These are phyloP conservation scores for Thymus mandschuricus DNA, from an alignment of 257 asterid species.

Conservation along the genomic window DNA sequence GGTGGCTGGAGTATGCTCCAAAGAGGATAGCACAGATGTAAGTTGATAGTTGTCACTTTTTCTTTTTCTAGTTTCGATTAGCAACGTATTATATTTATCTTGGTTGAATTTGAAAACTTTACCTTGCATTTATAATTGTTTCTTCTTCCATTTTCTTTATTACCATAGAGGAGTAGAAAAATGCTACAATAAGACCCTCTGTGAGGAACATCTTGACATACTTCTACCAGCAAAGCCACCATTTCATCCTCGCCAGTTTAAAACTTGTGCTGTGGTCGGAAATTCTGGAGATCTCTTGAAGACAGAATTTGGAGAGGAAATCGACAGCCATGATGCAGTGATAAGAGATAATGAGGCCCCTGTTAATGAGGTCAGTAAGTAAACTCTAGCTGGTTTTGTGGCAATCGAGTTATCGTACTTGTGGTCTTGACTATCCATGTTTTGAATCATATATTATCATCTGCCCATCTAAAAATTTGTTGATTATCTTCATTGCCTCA, in stretches of 20 bases:
- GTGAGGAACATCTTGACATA: slow-evolving; percentile 86
- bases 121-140: slow-evolving; percentile 9
- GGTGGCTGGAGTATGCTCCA: slow-evolving; percentile 94
- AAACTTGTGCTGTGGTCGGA: slow-evolving; percentile 95
- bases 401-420: slow-evolving; percentile 8
- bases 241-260: slow-evolving; percentile 93
- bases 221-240: slow-evolving; percentile 95
- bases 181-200: slow-evolving; percentile 85
- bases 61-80: slow-evolving; percentile 25
- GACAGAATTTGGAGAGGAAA: slow-evolving; percentile 91
- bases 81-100: slow-evolving; percentile 6
- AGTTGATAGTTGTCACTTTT: slow-evolving; percentile 36
- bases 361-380: slow-evolving; percentile 70
- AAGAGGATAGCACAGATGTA: slow-evolving; percentile 96
- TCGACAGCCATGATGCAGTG: slow-evolving; percentile 94
- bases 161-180: slow-evolving; percentile 76
- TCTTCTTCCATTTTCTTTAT: slow-evolving; percentile 14
- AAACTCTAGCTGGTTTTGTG: slow-evolving; percentile 13
- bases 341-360: slow-evolving; percentile 99
- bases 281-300: slow-evolving; percentile 97
- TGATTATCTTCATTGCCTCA: slow-evolving; percentile 12
- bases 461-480: background rate
- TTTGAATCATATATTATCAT: slow-evolving; percentile 12
- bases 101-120: slow-evolving; percentile 16
- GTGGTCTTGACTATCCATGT: slow-evolving; percentile 5